Base-by-base conservation (phyloP, 257 asterid species). In the Nicotiana knightiana region DNA sequence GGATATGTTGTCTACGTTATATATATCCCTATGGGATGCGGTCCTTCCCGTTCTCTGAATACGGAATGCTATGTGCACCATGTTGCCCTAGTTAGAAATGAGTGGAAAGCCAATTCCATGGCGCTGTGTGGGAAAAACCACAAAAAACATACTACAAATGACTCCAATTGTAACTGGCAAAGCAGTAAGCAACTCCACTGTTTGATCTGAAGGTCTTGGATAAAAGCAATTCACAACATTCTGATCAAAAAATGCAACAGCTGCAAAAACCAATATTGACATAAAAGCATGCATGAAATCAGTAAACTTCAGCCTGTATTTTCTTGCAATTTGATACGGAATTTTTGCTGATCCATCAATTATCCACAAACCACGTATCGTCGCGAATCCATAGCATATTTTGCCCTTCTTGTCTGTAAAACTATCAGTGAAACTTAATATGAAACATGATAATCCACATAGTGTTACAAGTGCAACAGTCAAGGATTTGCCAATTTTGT, bases 41-140 rank as follows among this genome's bases (percentile, higher is more conserved):
- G 2, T 3, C 9, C 3, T 1, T 8, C 3, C 48, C 3, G 0
- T 1, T 1, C 9, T 9, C 9, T 43, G 3, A 43, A 43, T 43
- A 8, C 48, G 11, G 3, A 0, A 43, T 43, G 11, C 10, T 43
- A 1, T 8, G 48, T 43, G 2, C 48, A 8, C 48, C 3, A 7
- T 3, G 0, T 3, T 1, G 48, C 17, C 16, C 57, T 53, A 53
- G 6, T 53, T 66, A 26, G 85, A 84, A 21, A 93, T 86, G 58
- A 93, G 83, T n/a, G 99, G 98, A 76, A 96, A 96, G 21, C 98
- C 99, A 79, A 94, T 96, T 3, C 98, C 98, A 15, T 93, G 97
- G 26, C 99, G 89, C 21, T 89, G 86, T 3, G 99, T 92, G 16
- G 98, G 98, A 81, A 96, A 96, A 32, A 85, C 90, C 37, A 94